Evolutionary conservation across 352 stramenopile species (phyloP).

Genomic region (Globisporangium heterothallicum): DNA sequence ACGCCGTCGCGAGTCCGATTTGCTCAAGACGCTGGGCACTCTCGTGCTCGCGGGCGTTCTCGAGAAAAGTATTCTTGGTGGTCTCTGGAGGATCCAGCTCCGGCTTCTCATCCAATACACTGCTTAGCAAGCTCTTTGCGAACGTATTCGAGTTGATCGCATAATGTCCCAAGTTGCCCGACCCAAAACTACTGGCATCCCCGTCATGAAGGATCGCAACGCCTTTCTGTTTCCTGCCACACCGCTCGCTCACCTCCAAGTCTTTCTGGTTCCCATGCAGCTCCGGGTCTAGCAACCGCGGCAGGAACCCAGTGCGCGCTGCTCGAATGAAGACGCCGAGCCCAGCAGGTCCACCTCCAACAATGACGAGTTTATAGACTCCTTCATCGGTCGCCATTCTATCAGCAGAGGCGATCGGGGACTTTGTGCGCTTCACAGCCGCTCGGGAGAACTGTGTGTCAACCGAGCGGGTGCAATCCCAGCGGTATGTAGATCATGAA

Average conservation of each 20-base stretch:
- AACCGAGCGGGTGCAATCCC: too few species aligned
- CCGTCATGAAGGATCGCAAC: slow-evolving; percentile 63
- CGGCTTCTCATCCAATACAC: slow-evolving; percentile 72
- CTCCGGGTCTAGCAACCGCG: slow-evolving; percentile 42
- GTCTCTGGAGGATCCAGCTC: slow-evolving; percentile 71
- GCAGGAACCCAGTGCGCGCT: slow-evolving; percentile 50
- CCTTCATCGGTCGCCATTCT: slow-evolving; percentile 19
- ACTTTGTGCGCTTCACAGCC: too few species aligned
- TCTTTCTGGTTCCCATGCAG: slow-evolving; percentile 38
- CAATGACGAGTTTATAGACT: slow-evolving; percentile 68
- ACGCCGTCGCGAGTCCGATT: slow-evolving; percentile 40
- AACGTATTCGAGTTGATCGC: slow-evolving; percentile 88
- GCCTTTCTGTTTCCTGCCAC: slow-evolving; percentile 47
- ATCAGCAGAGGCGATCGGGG: too few species aligned
- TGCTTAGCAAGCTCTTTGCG: slow-evolving; percentile 60
- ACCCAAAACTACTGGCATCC: slow-evolving; percentile 42
- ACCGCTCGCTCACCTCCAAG: slow-evolving; percentile 24
- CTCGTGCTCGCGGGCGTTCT: slow-evolving; percentile 40
- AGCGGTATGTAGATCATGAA: too few species aligned
- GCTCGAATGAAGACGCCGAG: slow-evolving; percentile 75
- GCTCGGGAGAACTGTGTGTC: too few species aligned
- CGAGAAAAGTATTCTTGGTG: slow-evolving; percentile 70
- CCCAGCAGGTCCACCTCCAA: slow-evolving; percentile 64
- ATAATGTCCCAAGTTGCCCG: slow-evolving; percentile 68
- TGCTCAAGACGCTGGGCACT: slow-evolving; percentile 51